Percentiles rank a stretch among this genome's conserved stretches.
Conservation (phyloP, 2,329 filamentous ascomycete genomes). For the Metarhizium guizhouense region DNA sequence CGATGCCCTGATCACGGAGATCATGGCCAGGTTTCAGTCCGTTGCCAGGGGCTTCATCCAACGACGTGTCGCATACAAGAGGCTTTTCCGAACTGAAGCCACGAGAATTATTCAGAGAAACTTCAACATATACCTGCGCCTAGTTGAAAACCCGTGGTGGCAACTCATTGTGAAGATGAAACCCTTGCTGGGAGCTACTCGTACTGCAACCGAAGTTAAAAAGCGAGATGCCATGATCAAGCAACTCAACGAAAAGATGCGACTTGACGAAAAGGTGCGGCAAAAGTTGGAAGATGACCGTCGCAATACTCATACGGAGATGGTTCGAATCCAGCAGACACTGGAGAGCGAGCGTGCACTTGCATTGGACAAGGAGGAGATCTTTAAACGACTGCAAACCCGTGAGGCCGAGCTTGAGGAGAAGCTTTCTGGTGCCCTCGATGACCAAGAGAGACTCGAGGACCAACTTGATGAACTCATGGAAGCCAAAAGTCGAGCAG, state of each 20-base stretch:
- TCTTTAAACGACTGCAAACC: slow-evolving; percentile 89
- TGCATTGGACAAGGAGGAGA: slow-evolving; percentile 95
- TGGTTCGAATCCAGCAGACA: slow-evolving; percentile 84
- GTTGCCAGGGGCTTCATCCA: slow-evolving; percentile 85
- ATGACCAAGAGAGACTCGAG: slow-evolving; percentile 90
- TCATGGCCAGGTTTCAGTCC: slow-evolving; percentile 90
- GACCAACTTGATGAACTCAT: slow-evolving; percentile 87
- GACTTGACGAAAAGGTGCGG: slow-evolving; percentile 62
- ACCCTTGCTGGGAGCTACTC: slow-evolving; percentile 82
- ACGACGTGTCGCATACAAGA: slow-evolving; percentile 81
- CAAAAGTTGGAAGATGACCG: slow-evolving; percentile 85
- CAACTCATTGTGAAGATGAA: slow-evolving; percentile 91
- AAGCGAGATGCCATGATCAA: slow-evolving; percentile 90
- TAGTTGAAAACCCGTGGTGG: slow-evolving; percentile 97
- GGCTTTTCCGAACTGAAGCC: slow-evolving; percentile 87
- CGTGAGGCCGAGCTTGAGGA: slow-evolving; percentile 90
- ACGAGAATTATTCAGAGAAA: slow-evolving; percentile 92
- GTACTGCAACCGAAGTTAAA: slow-evolving; percentile 89
- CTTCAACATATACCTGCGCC: slow-evolving; percentile 81
- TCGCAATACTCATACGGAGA: slow-evolving; percentile 75
- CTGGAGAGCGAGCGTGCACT: slow-evolving; percentile 93
- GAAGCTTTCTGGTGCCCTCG: slow-evolving; percentile 82
- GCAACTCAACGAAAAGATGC: slow-evolving; percentile 76
- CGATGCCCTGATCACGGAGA: slow-evolving; percentile 84
- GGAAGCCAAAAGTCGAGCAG: slow-evolving; percentile 78